Percentiles rank a stretch among this genome's conserved stretches.
Evolutionary conservation across 257 asterid species (phyloP).

Genomic region (Solanum microdontum): DNA sequence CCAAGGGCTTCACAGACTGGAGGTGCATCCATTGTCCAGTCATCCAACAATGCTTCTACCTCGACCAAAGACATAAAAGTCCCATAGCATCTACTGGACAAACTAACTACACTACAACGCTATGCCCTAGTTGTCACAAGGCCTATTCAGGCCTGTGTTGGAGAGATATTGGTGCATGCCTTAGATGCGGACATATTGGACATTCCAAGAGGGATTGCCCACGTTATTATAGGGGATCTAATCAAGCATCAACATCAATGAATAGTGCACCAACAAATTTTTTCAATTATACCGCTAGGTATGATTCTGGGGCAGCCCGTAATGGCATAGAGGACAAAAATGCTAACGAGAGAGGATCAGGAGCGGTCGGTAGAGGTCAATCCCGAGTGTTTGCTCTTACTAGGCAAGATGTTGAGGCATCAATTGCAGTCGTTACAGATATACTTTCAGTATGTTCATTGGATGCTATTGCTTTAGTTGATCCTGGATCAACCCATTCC

Average conservation of each 20-base stretch:
- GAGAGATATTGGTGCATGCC: no score
- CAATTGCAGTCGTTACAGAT: neutral
- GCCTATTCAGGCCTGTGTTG: neutral
- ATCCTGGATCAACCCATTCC: neutral
- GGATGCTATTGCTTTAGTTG: neutral
- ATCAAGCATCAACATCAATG: neutral
- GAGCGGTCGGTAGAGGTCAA: neutral
- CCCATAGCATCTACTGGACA: neutral
- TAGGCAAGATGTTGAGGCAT: neutral
- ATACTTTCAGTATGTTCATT: neutral
- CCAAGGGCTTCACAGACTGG: neutral
- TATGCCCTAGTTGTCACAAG: neutral
- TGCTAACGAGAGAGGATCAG: neutral
- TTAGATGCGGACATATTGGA: neutral
- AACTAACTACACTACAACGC: neutral
- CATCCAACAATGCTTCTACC: no score
- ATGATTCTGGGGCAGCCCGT: neutral
- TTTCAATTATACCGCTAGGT: accelerated
- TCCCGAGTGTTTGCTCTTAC: neutral
- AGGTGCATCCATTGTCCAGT: no score
- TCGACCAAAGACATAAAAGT: neutral
- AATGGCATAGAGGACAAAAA: neutral
- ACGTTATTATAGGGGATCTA: no score
- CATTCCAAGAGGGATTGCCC: neutral
- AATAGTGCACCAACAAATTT: neutral